A percentile compares a stretch with the other conserved stretches of the same genome.
Conservation (phyloP, 2,329 filamentous ascomycete genomes). For the Aspergillus sp. region DNA sequence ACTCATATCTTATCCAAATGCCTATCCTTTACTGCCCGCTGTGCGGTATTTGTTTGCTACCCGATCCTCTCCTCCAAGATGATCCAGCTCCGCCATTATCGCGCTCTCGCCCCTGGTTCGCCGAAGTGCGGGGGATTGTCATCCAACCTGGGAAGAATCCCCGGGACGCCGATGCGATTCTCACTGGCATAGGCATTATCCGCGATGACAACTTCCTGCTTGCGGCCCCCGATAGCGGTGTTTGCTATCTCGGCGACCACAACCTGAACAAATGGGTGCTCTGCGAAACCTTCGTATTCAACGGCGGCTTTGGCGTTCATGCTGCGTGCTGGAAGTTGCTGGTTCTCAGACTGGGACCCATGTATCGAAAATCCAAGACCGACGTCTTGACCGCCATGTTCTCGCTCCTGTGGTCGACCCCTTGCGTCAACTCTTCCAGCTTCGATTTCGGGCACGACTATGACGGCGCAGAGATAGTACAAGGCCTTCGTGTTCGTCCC, state of each 20-base stretch:
- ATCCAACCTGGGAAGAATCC: background rate
- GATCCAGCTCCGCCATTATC: background rate
- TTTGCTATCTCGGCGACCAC: background rate
- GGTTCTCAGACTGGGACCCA: slow-evolving; percentile 1
- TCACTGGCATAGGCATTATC: slow-evolving; percentile 10
- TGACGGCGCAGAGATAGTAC: slow-evolving; percentile 6
- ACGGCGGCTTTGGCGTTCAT: slow-evolving; percentile 3
- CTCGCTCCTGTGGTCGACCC: slow-evolving; percentile 11
- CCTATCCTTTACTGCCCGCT: background rate
- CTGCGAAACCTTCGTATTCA: background rate
- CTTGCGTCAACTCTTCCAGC: background rate
- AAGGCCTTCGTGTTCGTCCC: background rate
- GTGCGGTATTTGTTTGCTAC: background rate
- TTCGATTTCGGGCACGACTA: slow-evolving; percentile 19
- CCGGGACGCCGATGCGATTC: background rate
- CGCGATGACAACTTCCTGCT: background rate
- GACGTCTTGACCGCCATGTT: slow-evolving; percentile 8
- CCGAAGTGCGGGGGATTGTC: slow-evolving; percentile 10
- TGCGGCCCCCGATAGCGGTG: background rate
- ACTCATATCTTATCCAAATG: background rate
- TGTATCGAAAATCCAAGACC: background rate
- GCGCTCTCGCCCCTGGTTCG: slow-evolving; percentile 1
- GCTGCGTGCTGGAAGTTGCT: slow-evolving; percentile 18
- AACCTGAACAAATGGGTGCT: background rate
- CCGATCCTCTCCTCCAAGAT: background rate